Percentiles rank a stretch among this genome's conserved stretches.
Conservation (phyloP, 192 early-diverging fungal species). For the Coemansia sp. region DNA sequence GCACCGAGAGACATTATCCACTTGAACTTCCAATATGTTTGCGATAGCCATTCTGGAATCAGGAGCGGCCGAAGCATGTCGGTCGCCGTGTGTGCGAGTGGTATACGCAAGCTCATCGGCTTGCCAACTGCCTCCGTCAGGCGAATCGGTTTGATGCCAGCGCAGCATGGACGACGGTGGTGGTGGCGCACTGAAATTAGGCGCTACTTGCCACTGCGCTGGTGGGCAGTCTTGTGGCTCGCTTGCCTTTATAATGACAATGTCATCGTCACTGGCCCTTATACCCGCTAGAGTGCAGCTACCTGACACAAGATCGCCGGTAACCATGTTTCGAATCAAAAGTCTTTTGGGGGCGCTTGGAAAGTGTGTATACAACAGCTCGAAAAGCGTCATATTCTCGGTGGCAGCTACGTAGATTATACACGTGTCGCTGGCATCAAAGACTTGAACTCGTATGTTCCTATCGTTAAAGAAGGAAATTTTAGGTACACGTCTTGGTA, state of each 20-base stretch:
- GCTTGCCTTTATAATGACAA: not conserved
- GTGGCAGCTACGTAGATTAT: constrained; percentile 19
- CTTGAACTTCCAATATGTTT: not conserved
- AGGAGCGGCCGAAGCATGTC: not conserved
- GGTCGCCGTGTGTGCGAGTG: not conserved
- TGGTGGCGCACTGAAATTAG: not conserved
- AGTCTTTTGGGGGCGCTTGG: constrained; percentile 23
- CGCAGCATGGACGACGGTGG: not conserved
- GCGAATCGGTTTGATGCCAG: not conserved
- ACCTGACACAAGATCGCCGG: constrained; percentile 23
- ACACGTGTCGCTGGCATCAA: constrained; percentile 12
- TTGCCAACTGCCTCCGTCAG: not conserved
- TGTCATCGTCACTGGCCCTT: not conserved
- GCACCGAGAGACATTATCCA: not conserved
- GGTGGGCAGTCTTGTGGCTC: not conserved
- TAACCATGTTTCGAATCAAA: constrained; percentile 25
- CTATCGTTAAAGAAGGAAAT: constrained; percentile 5
- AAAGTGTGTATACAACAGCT: constrained; percentile 32
- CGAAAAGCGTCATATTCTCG: constrained; percentile 22
- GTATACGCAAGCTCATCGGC: not conserved
- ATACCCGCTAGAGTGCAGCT: constrained; percentile 11
- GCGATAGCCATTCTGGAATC: not conserved
- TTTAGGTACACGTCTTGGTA: not conserved
- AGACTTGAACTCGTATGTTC: constrained; percentile 5
- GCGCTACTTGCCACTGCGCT: not conserved